These are phyloP conservation scores for Quercus gilva DNA, from an alignment of 306 rosid genomes.

Conservation along the genomic window DNA sequence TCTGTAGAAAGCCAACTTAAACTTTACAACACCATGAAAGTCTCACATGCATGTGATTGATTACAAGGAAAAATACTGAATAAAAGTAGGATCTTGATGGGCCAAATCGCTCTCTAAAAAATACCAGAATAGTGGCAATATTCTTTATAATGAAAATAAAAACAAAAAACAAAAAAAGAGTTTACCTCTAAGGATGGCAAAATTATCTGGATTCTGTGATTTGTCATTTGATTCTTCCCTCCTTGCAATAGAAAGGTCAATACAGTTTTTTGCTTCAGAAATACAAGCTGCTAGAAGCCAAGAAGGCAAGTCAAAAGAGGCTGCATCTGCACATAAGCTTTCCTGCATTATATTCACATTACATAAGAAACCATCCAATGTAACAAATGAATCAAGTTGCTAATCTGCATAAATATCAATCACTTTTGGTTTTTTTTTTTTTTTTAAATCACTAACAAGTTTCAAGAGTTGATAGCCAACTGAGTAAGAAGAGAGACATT, in stretches of 20 bases:
- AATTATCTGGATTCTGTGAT: constrained; percentile 69
- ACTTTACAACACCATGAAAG: constrained; percentile 5
- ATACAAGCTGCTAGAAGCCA: constrained; percentile 85
- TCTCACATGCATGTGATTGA: constrained; percentile 4
- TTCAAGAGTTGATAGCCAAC: constrained; percentile 19
- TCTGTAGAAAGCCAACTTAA: constrained; percentile 15
- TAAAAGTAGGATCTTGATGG: constrained; percentile 8
- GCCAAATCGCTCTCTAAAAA: not conserved
- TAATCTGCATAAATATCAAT: not conserved
- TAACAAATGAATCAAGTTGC: constrained; percentile 15
- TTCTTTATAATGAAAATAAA: constrained; percentile 8
- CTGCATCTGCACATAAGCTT: constrained; percentile 93
- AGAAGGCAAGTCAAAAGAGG: constrained; percentile 92
- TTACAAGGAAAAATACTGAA: constrained; percentile 22
- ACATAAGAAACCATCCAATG: constrained; percentile 22
- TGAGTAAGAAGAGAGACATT: constrained; percentile 11
- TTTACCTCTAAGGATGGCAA: constrained; percentile 88
- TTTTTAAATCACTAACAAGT: not conserved
- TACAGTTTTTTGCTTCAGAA: constrained; percentile 79
- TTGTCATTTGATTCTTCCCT: constrained; percentile 73
- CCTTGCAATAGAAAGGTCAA: constrained; percentile 63
- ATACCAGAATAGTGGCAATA: constrained; percentile 9
- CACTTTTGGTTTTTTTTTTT: not conserved
- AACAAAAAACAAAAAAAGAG: constrained; percentile 1
- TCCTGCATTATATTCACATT: constrained; percentile 56